A percentile compares a stretch with the other conserved stretches of the same genome.
Evolutionary conservation across 768 basidiomycete genomes (phyloP).

Genomic region (Boletus vinaceobasis): DNA sequence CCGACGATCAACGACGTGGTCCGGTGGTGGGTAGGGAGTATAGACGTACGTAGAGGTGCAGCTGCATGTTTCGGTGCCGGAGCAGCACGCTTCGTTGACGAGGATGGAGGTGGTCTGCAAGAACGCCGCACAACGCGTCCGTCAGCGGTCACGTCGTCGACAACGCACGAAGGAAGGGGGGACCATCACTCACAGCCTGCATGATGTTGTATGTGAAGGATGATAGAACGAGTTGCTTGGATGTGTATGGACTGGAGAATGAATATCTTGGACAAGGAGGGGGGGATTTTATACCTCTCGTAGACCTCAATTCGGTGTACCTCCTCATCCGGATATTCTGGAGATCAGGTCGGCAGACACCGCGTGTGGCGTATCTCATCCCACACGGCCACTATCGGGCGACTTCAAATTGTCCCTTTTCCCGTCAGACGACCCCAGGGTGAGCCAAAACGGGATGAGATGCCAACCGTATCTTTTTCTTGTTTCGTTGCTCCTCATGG

Average conservation of each 20-base stretch:
- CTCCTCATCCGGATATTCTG: too few species aligned
- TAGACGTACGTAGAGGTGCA: conserved; percentile 11
- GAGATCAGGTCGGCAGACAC: too few species aligned
- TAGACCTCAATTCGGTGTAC: background rate
- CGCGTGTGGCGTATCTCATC: too few species aligned
- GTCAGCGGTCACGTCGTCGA: background rate
- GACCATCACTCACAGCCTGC: conserved; percentile 12
- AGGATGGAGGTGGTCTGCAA: conserved; percentile 8
- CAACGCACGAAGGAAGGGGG: background rate
- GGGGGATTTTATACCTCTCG: conserved; percentile 2
- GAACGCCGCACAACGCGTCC: too few species aligned
- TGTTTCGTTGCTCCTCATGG: background rate
- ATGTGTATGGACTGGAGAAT: background rate
- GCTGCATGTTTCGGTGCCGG: background rate
- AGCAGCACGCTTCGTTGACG: conserved; percentile 22
- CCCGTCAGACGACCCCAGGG: too few species aligned
- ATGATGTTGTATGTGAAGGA: background rate
- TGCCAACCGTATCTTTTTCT: too few species aligned
- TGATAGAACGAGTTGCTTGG: background rate
- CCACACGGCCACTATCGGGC: background rate
- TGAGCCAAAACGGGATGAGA: background rate
- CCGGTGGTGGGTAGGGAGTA: background rate
- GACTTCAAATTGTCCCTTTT: too few species aligned
- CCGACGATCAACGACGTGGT: background rate
- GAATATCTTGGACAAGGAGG: background rate